These are phyloP conservation scores for Rhodosporidiobolus sp. DNA, from an alignment of 768 basidiomycete genomes.

Conservation along the genomic window DNA sequence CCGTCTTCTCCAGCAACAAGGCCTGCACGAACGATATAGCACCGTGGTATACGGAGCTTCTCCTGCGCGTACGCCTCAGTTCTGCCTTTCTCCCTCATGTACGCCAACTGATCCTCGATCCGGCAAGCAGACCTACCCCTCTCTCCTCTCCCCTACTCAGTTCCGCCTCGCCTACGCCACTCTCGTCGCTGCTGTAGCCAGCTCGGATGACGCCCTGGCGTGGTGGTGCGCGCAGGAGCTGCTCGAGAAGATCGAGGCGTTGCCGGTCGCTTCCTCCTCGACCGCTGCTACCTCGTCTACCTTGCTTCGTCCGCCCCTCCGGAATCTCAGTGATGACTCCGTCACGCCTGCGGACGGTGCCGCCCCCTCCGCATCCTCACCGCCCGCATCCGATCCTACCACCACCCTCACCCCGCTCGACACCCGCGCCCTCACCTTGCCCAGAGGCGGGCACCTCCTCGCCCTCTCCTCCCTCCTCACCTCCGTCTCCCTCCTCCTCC, in stretches of 20 bases:
- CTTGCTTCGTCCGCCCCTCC: not conserved
- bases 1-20: conserved; percentile 64
- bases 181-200: conserved; percentile 61
- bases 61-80: conserved; percentile 64
- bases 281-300: not conserved
- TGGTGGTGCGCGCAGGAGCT: conserved; percentile 67
- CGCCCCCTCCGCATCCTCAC: not conserved
- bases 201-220: conserved; percentile 56
- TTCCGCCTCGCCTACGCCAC: conserved; percentile 72
- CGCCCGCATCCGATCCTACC: not conserved
- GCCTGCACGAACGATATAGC: conserved; percentile 59
- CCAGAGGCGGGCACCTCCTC: conserved; percentile 36
- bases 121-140: conserved; percentile 49
- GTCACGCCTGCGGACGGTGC: too few species aligned
- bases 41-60: conserved; percentile 68
- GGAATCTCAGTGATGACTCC: not conserved
- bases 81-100: not conserved
- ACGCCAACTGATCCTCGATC: conserved; percentile 57
- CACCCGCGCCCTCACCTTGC: conserved; percentile 15
- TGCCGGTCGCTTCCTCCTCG: not conserved
- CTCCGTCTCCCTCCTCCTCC: conserved; percentile 24
- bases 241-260: conserved; percentile 52
- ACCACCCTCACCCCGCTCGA: conserved; percentile 17
- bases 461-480: conserved; percentile 36
- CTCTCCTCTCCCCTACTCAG: conserved; percentile 62